Base-by-base conservation (phyloP, 2,329 filamentous ascomycete genomes). In the Albophoma yamanashiensis region DNA sequence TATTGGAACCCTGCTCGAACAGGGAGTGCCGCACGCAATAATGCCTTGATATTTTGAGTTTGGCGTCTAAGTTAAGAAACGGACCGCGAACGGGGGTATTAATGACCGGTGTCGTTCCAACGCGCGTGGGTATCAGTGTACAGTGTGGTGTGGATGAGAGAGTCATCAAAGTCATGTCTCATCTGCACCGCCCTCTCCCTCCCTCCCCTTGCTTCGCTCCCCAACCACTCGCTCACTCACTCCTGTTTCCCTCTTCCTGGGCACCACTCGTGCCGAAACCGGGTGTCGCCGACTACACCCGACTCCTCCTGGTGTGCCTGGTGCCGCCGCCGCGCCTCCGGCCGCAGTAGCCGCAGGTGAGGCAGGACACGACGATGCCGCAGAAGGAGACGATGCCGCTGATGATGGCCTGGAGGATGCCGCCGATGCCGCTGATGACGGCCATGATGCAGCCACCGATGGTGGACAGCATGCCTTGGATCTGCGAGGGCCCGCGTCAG, bases 371-470 rank as follows among this genome's bases (percentile, higher is more conserved):
- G 71, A 90, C 78, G 73, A 88, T 84, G 71, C 82, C 80, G 73
- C 85, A 79, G 74, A 89, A 78, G 61, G 79, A 73, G 63, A 89
- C 84, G 67, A 90, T 74, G 68, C 84, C 88, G 71, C 79, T 80
- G 73, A 91, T 82, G 70, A 91, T 87, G 67, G 85, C 84, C 64
- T 80, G 81, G 58, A 88, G 76, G 73, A 89, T 82, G 64, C 75
- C 71, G 59, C 83, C 87, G 67, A 91, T 84, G 67, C 82, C 86
- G 65, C 83, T 82, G 66, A 91, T 80, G 67, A 91, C 80, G 68
- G 83, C 82, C 81, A 88, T 89, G 63, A 90, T 79, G 70, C 80
- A 81, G 64, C 76, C 77, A 59, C 87, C 88, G 72, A 90, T 86
- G 67, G 86, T 82, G 64, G 77, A 81, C 74, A 88, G 80, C 71